Base-by-base conservation (phyloP, 202 grass and related monocot genomes). In the Cymbopogon flexuosus region DNA sequence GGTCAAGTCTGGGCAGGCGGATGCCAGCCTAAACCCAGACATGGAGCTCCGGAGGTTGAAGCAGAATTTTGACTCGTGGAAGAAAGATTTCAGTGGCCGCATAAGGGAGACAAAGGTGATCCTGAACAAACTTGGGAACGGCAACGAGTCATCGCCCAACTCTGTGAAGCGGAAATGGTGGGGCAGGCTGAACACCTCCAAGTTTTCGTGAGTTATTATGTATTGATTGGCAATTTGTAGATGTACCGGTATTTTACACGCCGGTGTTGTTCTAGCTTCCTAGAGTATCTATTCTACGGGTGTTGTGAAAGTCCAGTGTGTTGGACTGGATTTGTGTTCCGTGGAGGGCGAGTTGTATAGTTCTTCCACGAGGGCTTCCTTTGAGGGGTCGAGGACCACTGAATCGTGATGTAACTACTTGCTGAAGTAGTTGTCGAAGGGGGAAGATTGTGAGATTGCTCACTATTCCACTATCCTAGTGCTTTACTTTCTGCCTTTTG, bases 41-140 rank as follows among this genome's bases (percentile, higher is more conserved):
- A 89, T 78, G 80, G 96, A 99, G 65, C 70, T 99, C 73, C 88
- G 85, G 49, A 74, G 77, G 81, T 77, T 99, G 65, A 99, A 96
- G 75, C 88, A 91, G 30, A 93, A 87, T 52, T 99, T 99, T 11
- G 92, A 99, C 47, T 81, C 74, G 2, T 99, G 96, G 96, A 99
- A 88, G 57, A 96, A 99, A 51, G 96, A 96, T 74, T 99, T 93
- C 15, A 41, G 82, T 1, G 51, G 79, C 18, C 90, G 96, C 46
- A 86, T 99, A 41, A 72, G 92, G 33, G 92, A 99, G 83, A 93
- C 90, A 0, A 99, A 96, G 70, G 85, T 99, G 73, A 88, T 91
- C 74, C 71, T 95, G 30, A 99, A 96, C 84, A 99, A 93, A 80
- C 87, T 91, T 8, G 88, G 86, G 8, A 91, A 22, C 4, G 10